phyloP scores from a whole-genome alignment of 1,284 basidiomycete species.

The Tetrapyrgos nigripes region DNA sequence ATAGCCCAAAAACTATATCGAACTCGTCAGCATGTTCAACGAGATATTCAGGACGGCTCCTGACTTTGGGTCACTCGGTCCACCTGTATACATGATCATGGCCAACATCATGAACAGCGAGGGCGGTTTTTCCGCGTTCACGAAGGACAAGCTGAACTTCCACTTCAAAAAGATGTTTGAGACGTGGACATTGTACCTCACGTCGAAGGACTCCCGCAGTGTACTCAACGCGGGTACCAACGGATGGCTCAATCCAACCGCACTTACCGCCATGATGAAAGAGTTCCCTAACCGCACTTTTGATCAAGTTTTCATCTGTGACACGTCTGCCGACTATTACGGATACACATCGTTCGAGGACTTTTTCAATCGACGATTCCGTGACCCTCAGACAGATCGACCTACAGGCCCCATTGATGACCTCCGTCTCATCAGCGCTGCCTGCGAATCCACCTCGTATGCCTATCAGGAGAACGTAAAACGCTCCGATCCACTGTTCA shows the following conservation, averaged over 20 bases:
- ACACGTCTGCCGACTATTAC: constrained; percentile 36
- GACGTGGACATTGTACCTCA: constrained; percentile 40
- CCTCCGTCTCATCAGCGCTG: constrained; percentile 38
- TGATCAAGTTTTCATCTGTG: constrained; percentile 43
- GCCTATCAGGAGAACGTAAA: constrained; percentile 28
- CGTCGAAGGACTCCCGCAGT: constrained; percentile 35
- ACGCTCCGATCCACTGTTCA: constrained; percentile 39
- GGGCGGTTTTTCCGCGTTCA: constrained; percentile 21
- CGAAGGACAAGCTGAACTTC: constrained; percentile 18
- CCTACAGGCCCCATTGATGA: constrained; percentile 38
- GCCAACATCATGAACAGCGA: constrained; percentile 34
- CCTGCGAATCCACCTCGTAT: constrained; percentile 19
- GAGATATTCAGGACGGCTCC: constrained; percentile 46
- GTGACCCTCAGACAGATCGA: constrained; percentile 30
- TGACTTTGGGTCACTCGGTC: constrained; percentile 43
- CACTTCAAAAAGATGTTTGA: constrained; percentile 30
- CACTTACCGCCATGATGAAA: constrained; percentile 20
- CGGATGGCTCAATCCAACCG: constrained; percentile 43
- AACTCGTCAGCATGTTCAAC: constrained; percentile 32
- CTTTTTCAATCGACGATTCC: constrained; percentile 44
- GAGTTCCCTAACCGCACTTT: too few relatives aligned
- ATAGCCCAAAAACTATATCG: constrained; percentile 39
- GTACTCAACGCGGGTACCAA: constrained; percentile 33
- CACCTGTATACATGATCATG: constrained; percentile 27
- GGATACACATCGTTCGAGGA: constrained; percentile 47